Conservation (phyloP, 805 yeast genomes). For the Saccharomycopsis amapae region DNA sequence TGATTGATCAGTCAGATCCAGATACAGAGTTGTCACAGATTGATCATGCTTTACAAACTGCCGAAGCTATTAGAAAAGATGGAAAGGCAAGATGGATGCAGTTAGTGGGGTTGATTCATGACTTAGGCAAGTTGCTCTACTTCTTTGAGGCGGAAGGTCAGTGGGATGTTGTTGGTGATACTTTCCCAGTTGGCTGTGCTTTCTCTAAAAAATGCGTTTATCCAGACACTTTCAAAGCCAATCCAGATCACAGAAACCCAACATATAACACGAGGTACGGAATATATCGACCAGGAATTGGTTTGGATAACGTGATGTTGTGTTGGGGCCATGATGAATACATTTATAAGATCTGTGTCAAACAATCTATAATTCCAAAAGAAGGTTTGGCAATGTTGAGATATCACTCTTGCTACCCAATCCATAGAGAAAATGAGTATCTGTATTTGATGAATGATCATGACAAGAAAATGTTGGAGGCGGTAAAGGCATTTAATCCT, state of each 20-base stretch:
- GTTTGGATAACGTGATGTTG: slow-evolving; percentile 60
- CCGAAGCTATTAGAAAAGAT: slow-evolving; percentile 63
- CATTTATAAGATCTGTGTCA: slow-evolving; percentile 65
- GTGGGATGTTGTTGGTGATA: slow-evolving; percentile 77
- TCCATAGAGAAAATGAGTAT: slow-evolving; percentile 69
- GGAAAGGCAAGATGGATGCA: slow-evolving; percentile 71
- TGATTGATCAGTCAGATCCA: slow-evolving; percentile 66
- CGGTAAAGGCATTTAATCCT: slow-evolving; percentile 58
- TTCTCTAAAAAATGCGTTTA: slow-evolving; percentile 54
- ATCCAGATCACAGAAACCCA: slow-evolving; percentile 57
- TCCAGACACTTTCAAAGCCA: slow-evolving; percentile 49
- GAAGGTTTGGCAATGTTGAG: slow-evolving; percentile 69
- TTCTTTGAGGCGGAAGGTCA: slow-evolving; percentile 70
- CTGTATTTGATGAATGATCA: slow-evolving; percentile 54
- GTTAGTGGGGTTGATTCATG: slow-evolving; percentile 63
- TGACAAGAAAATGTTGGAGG: slow-evolving; percentile 52
- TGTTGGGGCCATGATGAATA: slow-evolving; percentile 79
- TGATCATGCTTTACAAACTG: slow-evolving; percentile 69
- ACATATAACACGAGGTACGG: slow-evolving; percentile 60
- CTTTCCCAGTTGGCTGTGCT: slow-evolving; percentile 67
- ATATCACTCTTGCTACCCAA: slow-evolving; percentile 68
- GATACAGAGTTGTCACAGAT: slow-evolving; percentile 68
- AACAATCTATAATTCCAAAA: slow-evolving; percentile 54
- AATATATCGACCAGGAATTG: slow-evolving; percentile 56
- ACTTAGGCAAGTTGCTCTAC: slow-evolving; percentile 62